Evolutionary conservation across 2,329 filamentous ascomycete genomes (phyloP).

Genomic region (Aphanoascus verrucosus): DNA sequence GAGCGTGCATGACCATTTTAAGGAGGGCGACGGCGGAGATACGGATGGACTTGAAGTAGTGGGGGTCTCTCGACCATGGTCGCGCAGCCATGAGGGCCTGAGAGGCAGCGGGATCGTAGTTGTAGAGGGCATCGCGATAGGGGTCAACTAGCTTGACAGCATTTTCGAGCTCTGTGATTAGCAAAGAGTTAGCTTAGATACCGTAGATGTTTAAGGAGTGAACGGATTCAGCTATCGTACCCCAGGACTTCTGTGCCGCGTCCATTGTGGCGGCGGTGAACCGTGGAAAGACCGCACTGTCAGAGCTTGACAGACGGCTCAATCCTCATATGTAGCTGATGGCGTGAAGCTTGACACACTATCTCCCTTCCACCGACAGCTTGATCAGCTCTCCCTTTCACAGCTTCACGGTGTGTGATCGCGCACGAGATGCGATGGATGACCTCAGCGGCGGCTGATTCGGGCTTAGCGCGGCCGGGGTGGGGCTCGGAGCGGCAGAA

Average conservation of each 20-base stretch:
- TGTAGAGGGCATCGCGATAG: conserved; percentile 81
- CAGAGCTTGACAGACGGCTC: background rate
- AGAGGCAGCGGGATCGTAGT: conserved; percentile 60
- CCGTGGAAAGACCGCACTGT: conserved; percentile 7
- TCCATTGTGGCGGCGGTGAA: conserved; percentile 36
- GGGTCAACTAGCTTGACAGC: conserved; percentile 73
- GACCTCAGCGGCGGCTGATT: conserved; percentile 5
- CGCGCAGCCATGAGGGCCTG: conserved; percentile 52
- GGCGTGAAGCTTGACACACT: too few relatives aligned
- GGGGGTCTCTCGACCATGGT: conserved; percentile 68
- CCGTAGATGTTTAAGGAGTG: too few relatives aligned
- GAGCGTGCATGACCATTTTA: conserved; percentile 99
- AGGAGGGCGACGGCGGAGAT: conserved; percentile 88
- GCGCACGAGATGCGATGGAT: background rate
- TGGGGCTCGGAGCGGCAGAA: conserved; percentile 25
- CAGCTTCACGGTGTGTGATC: background rate
- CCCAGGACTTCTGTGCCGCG: conserved; percentile 51
- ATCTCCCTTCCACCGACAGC: too few relatives aligned
- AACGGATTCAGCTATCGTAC: conserved; percentile 33
- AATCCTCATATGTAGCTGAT: too few relatives aligned
- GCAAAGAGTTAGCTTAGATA: conserved; percentile 12
- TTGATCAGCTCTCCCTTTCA: background rate
- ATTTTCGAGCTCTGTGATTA: conserved; percentile 70
- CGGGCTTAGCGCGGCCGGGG: conserved; percentile 4
- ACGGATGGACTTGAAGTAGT: conserved; percentile 87